phyloP scores from a whole-genome alignment of 1,284 basidiomycete species.

The Papiliotrema laurentii region DNA sequence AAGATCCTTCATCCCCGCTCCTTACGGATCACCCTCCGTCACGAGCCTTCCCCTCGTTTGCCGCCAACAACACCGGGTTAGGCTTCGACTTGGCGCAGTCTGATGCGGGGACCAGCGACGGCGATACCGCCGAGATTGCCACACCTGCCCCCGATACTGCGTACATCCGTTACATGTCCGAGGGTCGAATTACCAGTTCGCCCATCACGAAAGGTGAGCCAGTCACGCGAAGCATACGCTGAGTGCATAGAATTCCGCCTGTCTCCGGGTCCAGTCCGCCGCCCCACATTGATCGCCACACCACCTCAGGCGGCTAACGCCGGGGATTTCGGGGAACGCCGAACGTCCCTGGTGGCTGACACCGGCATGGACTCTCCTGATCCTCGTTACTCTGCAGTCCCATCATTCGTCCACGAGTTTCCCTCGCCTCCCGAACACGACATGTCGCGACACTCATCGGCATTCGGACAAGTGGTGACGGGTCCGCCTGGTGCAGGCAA shows the following conservation, averaged over 20 bases:
- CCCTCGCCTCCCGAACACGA: neutral
- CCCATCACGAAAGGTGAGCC: too few relatives aligned
- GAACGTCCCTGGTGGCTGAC: neutral
- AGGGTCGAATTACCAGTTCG: too few relatives aligned
- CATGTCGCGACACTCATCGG: constrained; percentile 20
- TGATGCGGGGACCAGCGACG: constrained; percentile 16
- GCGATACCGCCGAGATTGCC: constrained; percentile 20
- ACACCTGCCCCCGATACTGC: too few relatives aligned
- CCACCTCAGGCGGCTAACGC: constrained; percentile 2
- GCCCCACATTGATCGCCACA: constrained; percentile 7
- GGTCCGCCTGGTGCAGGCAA: constrained; percentile 91
- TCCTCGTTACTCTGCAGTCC: constrained; percentile 5
- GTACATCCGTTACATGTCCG: too few relatives aligned
- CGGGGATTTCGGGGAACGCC: neutral
- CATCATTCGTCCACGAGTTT: constrained; percentile 7
- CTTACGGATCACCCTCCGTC: neutral
- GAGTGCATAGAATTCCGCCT: constrained; percentile 5
- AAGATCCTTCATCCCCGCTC: constrained; percentile 15
- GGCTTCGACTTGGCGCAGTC: constrained; percentile 1
- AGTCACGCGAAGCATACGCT: too few relatives aligned
- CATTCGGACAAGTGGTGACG: constrained; percentile 61
- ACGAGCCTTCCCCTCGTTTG: neutral
- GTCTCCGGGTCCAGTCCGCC: constrained; percentile 1
- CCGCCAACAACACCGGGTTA: neutral
- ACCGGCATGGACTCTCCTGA: neutral